Percentiles rank a stretch among this genome's conserved stretches.
Evolutionary conservation across 345 rosid species (phyloP).

Genomic region (Populus davidiana): DNA sequence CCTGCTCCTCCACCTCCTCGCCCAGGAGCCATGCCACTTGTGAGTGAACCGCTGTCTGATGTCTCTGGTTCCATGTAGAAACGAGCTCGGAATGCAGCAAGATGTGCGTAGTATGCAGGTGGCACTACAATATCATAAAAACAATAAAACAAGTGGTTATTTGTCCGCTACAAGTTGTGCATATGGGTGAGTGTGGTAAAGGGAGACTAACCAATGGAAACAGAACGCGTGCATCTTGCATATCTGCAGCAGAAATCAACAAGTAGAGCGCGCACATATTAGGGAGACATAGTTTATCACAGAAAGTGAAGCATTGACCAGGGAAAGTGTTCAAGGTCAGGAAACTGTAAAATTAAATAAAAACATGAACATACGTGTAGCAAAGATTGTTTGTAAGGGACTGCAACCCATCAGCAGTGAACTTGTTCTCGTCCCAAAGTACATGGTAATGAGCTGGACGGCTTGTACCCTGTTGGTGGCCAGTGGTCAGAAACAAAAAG

Average conservation of each 20-base stretch:
- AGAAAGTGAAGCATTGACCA: background rate
- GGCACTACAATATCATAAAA: slow-evolving; percentile 55
- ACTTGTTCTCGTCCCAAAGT: slow-evolving; percentile 98
- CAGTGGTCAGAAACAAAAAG: background rate
- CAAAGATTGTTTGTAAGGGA: slow-evolving; percentile 89
- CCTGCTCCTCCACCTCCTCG: slow-evolving; percentile 52
- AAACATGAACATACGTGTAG: slow-evolving; percentile 59
- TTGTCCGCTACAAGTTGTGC: background rate
- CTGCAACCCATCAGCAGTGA: slow-evolving; percentile 89
- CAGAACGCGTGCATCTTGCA: slow-evolving; percentile 96
- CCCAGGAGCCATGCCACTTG: slow-evolving; percentile 59
- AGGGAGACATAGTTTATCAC: background rate
- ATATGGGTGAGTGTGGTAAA: too few relatives aligned
- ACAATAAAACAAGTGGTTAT: background rate
- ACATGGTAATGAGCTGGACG: slow-evolving; percentile 99
- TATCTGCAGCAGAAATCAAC: slow-evolving; percentile 48
- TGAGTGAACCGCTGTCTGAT: slow-evolving; percentile 92
- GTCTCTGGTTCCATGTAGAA: slow-evolving; percentile 99
- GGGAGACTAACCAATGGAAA: slow-evolving; percentile 70
- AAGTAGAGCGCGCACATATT: background rate
- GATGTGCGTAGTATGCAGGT: slow-evolving; percentile 96
- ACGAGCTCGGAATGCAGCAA: slow-evolving; percentile 95
- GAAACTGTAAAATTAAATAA: background rate
- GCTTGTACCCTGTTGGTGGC: slow-evolving; percentile 68
- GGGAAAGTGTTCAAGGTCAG: background rate